Conservation (phyloP, 2,329 filamentous ascomycete species). For the Catunica adiposa region DNA sequence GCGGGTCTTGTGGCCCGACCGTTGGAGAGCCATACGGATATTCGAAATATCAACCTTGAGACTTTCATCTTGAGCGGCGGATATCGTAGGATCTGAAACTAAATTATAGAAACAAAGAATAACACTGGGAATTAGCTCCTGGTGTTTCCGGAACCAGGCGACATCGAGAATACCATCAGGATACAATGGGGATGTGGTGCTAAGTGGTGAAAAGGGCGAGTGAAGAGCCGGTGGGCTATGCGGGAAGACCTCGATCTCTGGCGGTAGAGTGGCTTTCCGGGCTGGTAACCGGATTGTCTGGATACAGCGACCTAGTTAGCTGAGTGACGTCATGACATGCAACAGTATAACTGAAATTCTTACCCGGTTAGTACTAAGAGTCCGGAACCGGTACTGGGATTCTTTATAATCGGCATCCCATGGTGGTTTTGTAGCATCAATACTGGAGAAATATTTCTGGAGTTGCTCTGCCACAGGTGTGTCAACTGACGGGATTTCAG, state of each 20-base stretch:
- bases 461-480: constrained; percentile 49
- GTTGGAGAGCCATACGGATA: constrained; percentile 48
- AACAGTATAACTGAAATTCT: constrained; percentile 20
- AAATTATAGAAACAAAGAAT: constrained; percentile 70
- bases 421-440: constrained; percentile 46
- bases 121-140: constrained; percentile 63
- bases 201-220: constrained; percentile 81
- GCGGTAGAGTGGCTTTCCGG: constrained; percentile 37
- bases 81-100: constrained; percentile 52
- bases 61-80: constrained; percentile 68
- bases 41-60: constrained; percentile 75
- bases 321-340: background rate
- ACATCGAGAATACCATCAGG: constrained; percentile 77
- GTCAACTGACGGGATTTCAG: constrained; percentile 51
- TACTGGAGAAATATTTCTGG: constrained; percentile 45
- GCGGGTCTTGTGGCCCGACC: constrained; percentile 61
- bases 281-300: constrained; percentile 41
- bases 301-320: background rate
- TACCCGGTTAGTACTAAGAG: constrained; percentile 66
- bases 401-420: constrained; percentile 47
- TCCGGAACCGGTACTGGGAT: constrained; percentile 43
- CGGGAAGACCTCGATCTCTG: constrained; percentile 30
- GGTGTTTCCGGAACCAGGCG: constrained; percentile 78
- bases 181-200: constrained; percentile 65
- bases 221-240: constrained; percentile 46